A percentile compares a stretch with the other conserved stretches of the same genome.
Conservation (phyloP, 2,329 filamentous ascomycete species). For the Colletotrichum agaves region DNA sequence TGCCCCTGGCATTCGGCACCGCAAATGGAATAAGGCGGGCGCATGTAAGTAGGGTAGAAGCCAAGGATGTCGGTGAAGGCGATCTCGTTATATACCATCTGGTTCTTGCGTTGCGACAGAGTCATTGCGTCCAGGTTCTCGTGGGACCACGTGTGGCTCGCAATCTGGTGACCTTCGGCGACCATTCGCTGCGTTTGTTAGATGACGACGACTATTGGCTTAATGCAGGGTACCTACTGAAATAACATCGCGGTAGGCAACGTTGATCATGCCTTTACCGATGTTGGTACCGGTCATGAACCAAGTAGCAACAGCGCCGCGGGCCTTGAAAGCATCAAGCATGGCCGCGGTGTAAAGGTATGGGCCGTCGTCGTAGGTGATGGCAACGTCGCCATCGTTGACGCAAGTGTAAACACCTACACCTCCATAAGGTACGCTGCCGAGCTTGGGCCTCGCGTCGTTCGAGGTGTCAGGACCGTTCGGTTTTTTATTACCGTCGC, state of each 20-base stretch:
- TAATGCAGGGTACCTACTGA: constrained; percentile 35
- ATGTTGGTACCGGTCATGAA: constrained; percentile 50
- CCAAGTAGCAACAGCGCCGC: constrained; percentile 49
- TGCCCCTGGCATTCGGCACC: constrained; percentile 38
- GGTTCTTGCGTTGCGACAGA: constrained; percentile 46
- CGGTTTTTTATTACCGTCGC: constrained; percentile 46
- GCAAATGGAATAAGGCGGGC: constrained; percentile 40
- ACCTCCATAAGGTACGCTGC: constrained; percentile 43
- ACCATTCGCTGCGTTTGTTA: constrained; percentile 50
- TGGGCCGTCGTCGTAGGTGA: constrained; percentile 53
- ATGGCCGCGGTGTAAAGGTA: constrained; percentile 47
- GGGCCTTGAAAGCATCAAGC: constrained; percentile 48
- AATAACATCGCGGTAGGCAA: constrained; percentile 48
- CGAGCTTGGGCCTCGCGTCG: constrained; percentile 41
- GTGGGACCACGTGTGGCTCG: constrained; percentile 60
- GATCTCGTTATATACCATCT: constrained; percentile 59
- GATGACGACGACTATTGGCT: background rate
- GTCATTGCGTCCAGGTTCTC: constrained; percentile 51
- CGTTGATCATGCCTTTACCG: constrained; percentile 49
- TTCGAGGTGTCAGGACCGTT: constrained; percentile 41
- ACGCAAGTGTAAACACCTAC: constrained; percentile 48
- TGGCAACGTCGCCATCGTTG: constrained; percentile 45
- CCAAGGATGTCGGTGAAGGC: constrained; percentile 56
- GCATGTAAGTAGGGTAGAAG: constrained; percentile 59
- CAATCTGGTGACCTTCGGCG: constrained; percentile 59